These are phyloP conservation scores for Suillus bovinus DNA, from an alignment of 768 basidiomycete genomes.

Conservation along the genomic window DNA sequence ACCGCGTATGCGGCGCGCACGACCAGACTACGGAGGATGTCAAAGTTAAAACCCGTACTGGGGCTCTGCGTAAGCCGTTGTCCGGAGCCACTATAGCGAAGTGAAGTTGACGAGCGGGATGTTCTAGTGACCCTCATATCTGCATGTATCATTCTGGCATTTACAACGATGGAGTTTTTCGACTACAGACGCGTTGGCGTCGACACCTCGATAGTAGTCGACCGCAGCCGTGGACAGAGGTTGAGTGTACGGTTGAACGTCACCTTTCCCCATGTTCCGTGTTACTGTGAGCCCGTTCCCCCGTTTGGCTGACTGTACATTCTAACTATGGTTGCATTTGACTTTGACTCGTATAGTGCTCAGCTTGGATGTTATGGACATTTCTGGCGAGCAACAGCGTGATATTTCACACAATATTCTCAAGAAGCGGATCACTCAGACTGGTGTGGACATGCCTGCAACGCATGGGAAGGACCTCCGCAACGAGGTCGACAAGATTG, in stretches of 20 bases:
- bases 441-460: constrained; percentile 60
- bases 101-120: constrained; percentile 14
- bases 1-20: constrained; percentile 7
- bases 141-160: constrained; percentile 87
- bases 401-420: constrained; percentile 88
- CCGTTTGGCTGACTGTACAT: not conserved
- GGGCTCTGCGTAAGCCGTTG: constrained; percentile 72
- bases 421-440: constrained; percentile 72
- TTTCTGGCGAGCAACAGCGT: constrained; percentile 92
- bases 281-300: constrained; percentile 73
- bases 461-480: constrained; percentile 62
- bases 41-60: constrained; percentile 96
- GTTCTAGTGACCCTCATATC: constrained; percentile 87
- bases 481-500: constrained; percentile 86
- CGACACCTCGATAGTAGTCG: constrained; percentile 92
- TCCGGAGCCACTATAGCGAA: not conserved
- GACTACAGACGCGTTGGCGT: constrained; percentile 88
- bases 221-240: constrained; percentile 93
- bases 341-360: constrained; percentile 57
- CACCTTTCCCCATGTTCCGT: constrained; percentile 95
- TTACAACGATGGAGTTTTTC: constrained; percentile 92
- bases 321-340: constrained; percentile 2
- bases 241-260: constrained; percentile 89
- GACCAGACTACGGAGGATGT: constrained; percentile 96
- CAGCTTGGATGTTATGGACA: constrained; percentile 97